phyloP scores from a whole-genome alignment of 1,284 basidiomycete genomes.

The Fomitiporia mediterranea region DNA sequence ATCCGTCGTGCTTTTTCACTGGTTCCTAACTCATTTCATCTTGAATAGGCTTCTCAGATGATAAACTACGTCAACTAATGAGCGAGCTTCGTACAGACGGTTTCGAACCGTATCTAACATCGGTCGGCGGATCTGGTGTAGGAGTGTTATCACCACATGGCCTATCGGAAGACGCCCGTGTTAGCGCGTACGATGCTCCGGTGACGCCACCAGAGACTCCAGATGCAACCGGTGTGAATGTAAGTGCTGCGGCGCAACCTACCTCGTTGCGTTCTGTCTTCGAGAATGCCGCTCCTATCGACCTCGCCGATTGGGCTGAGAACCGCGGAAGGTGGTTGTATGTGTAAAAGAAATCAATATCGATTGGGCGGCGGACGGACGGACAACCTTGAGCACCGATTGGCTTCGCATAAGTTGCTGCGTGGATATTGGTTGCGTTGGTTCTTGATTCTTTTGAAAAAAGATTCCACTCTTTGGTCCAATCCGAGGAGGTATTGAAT shows the following conservation, averaged over 20 bases:
- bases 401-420: no score
- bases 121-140: conserved; percentile 89
- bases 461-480: no score
- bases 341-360: conserved; percentile 46
- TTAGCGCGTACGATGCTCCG: conserved; percentile 25
- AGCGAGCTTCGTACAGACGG: conserved; percentile 54
- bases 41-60: conserved; percentile 55
- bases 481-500: no score
- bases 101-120: conserved; percentile 86
- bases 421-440: no score
- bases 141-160: conserved; percentile 75
- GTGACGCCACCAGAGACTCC: conserved; percentile 36
- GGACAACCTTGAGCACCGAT: no score
- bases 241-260: conserved; percentile 20
- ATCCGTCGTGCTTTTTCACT: neutral
- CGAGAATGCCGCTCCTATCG: conserved; percentile 38
- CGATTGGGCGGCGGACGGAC: no score
- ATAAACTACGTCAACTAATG: conserved; percentile 54
- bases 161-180: conserved; percentile 34
- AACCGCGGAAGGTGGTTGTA: conserved; percentile 59
- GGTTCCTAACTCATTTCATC: conserved; percentile 4
- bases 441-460: no score
- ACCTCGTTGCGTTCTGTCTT: conserved; percentile 45
- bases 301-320: conserved; percentile 56
- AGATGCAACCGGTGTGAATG: conserved; percentile 23